phyloP scores from a whole-genome alignment of 1,139 yeast species.

The Scheffersomyces illinoinensis region DNA sequence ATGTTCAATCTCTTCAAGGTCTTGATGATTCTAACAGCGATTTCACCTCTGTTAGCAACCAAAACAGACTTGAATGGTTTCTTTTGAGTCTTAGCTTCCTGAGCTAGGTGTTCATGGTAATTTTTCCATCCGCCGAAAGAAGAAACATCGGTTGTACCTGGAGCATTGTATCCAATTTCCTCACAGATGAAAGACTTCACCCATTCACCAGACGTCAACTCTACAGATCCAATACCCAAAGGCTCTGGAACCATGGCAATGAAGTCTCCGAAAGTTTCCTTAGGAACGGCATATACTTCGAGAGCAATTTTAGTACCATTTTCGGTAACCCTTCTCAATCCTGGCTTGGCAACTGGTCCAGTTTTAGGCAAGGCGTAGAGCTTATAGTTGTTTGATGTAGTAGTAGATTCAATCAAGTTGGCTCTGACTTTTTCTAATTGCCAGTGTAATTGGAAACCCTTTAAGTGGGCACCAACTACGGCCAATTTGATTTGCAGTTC shows the following conservation, averaged over 20 bases:
- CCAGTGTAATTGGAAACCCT: conserved; percentile 91
- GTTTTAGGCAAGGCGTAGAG: conserved; percentile 81
- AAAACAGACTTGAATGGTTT: conserved; percentile 81
- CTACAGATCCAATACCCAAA: conserved; percentile 90
- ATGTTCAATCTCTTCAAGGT: conserved; percentile 81
- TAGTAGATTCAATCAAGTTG: conserved; percentile 61
- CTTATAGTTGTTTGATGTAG: conserved; percentile 71
- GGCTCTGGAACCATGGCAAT: conserved; percentile 91
- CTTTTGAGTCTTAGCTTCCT: conserved; percentile 25
- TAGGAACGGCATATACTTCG: conserved; percentile 83
- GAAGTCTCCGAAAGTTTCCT: conserved; percentile 74
- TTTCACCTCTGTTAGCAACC: conserved; percentile 97
- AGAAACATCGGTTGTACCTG: conserved; percentile 79
- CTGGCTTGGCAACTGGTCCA: conserved; percentile 86
- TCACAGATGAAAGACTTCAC: conserved; percentile 94
- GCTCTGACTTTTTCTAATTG: conserved; percentile 88
- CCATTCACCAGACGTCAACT: conserved; percentile 75
- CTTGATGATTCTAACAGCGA: conserved; percentile 89
- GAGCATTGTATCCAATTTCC: conserved; percentile 72
- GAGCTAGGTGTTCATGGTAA: conserved; percentile 49
- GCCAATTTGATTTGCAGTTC: conserved; percentile 57
- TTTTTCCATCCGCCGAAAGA: conserved; percentile 84
- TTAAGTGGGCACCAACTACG: conserved; percentile 94
- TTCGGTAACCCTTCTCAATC: conserved; percentile 65
- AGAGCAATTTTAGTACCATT: conserved; percentile 64